Percentiles rank a stretch among this genome's conserved stretches.
phyloP scores from a whole-genome alignment of 176 grass and related monocot species.

The Neostapfia colusana region DNA sequence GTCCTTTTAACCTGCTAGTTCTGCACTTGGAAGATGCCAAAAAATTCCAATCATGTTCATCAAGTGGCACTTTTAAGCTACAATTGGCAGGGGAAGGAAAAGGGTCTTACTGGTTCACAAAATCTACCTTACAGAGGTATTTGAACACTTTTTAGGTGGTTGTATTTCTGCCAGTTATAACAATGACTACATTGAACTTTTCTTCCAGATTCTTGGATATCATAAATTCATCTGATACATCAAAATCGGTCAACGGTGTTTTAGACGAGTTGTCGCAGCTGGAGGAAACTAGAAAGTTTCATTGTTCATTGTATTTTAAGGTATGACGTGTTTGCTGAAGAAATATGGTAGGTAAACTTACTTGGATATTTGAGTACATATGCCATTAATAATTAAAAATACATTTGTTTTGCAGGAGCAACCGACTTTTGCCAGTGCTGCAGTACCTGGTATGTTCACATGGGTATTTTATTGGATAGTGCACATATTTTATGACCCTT shows the following conservation, averaged over 20 bases:
- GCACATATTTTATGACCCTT: background rate
- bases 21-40: conserved; percentile 76
- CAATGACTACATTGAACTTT: conserved; percentile 32
- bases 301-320: conserved; percentile 78
- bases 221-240: conserved; percentile 60
- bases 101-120: conserved; percentile 81
- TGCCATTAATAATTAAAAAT: conserved; percentile 32
- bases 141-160: conserved; percentile 28
- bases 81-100: conserved; percentile 47
- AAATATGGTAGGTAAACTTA: background rate
- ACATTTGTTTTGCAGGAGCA: conserved; percentile 54
- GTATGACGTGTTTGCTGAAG: conserved; percentile 42
- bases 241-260: conserved; percentile 69
- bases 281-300: conserved; percentile 97
- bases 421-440: conserved; percentile 38
- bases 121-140: conserved; percentile 72
- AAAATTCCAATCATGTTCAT: conserved; percentile 50
- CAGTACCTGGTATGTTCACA: conserved; percentile 55
- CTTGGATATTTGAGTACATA: conserved; percentile 15
- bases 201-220: conserved; percentile 71
- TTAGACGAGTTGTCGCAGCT: conserved; percentile 88
- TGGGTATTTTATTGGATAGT: conserved; percentile 4
- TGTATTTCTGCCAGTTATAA: conserved; percentile 4
- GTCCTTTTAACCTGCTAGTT: conserved; percentile 66
- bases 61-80: conserved; percentile 68